Evolutionary conservation across 805 yeast species (phyloP), one percentile per base, ranked within the genome.

Genomic region (Candida coquimbonensis): DNA sequence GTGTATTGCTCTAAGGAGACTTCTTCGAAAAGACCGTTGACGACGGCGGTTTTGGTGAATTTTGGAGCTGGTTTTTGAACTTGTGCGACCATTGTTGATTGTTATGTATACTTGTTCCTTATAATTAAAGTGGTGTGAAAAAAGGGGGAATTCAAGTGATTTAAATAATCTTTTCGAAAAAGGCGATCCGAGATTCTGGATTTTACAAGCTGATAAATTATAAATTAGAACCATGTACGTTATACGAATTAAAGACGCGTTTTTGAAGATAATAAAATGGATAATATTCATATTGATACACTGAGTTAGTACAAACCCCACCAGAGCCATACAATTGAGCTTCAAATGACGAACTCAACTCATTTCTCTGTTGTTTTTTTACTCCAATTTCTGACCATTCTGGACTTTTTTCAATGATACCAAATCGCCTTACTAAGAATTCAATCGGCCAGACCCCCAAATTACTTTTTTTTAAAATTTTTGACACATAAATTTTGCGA

Each of bases 11-110:
- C 98, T 60, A 93, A 82, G 51, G 95, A 77, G 60, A 93, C 78
- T 65, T 93, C 97, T 77, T 93, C 98, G 67, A 93, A 91, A 55
- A 80, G 75, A 72, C 98, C 98, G 75, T 91, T 90, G 60, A 93
- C 78, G 65, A 93, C 98, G 67, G 99, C 99, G 60, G 95, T 87
- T 77, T 91, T 93, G 70, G 77, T 86, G 87, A 93, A 93, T 49
- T 80, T 59, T 70, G 99, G 99, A 65, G 99, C 99, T 69, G 91
- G 96, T 69, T 88, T 82, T 76, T 89, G 96, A 64, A 91, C 87
- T 63, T 74, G 73, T 53, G 95, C 89, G 67, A 81, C 89, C 97
- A 90, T 91, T 76, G n/a, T 27, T 29, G 12, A 8, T n/a, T n/a
- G n/a, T n/a, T n/a, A n/a, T n/a, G n/a, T n/a, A n/a, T n/a, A n/a